Evolutionary conservation across 257 asterid species (phyloP).

Genomic region (Petunia axillaris): DNA sequence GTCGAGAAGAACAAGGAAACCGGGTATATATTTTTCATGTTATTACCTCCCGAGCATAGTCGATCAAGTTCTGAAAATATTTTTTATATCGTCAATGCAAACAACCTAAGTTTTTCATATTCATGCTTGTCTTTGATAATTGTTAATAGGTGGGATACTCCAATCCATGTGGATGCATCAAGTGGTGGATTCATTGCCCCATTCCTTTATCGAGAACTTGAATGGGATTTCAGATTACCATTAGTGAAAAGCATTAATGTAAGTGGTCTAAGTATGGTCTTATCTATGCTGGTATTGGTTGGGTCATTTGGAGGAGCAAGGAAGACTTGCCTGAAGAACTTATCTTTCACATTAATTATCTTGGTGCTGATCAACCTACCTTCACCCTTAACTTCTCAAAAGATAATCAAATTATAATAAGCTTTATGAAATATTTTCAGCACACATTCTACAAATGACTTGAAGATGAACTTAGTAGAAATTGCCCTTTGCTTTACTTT

Average conservation of each 20-base stretch:
- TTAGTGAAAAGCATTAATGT: too few relatives aligned
- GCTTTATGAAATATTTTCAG: not conserved
- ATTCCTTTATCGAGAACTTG: too few relatives aligned
- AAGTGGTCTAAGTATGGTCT: too few relatives aligned
- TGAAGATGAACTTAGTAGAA: too few relatives aligned
- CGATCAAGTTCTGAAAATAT: too few relatives aligned
- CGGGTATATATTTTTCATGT: not conserved
- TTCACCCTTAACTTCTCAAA: conserved; percentile 40
- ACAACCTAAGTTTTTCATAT: not conserved
- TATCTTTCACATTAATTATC: conserved; percentile 4
- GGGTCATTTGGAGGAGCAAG: conserved; percentile 41
- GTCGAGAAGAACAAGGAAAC: conserved; percentile 27
- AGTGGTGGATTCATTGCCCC: too few relatives aligned
- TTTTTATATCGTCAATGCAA: too few relatives aligned
- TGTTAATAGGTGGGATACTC: conserved; percentile 35
- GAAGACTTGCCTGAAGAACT: conserved; percentile 39
- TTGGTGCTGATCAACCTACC: too few relatives aligned
- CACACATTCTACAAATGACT: not conserved
- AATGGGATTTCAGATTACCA: too few relatives aligned
- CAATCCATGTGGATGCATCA: conserved; percentile 32
- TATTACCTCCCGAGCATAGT: too few relatives aligned
- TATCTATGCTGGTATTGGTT: too few relatives aligned
- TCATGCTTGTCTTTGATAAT: not conserved
- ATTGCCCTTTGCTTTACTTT: too few relatives aligned
- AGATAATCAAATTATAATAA: not conserved